Base-by-base conservation (phyloP, 331 rosid species). In the Rosa hybrid region DNA sequence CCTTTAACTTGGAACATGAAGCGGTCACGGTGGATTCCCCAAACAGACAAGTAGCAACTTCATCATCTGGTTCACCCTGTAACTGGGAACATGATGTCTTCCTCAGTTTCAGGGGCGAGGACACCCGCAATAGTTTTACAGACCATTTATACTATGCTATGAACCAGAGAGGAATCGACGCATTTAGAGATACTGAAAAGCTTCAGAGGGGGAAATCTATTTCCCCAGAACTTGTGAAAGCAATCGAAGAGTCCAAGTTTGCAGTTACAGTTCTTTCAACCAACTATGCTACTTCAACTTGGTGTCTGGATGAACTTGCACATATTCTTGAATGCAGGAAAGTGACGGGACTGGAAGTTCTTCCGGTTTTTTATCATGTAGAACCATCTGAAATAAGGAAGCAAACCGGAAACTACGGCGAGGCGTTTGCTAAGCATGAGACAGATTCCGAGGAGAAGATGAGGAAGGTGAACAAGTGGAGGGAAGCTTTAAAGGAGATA, bases 231-330 rank as follows among this genome's bases (percentile, higher is more conserved):
- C 59, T 50, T 23, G 16, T 13, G 45, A 45, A 46, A 51, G 84
- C 84, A 12, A 71, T 81, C 1, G 46, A 81, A 6, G 81, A 69
- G 10, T 76, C 84, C 1, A 76, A 69, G 17, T 68, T 73, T n/a
- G 53, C 81, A 1, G 71, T 81, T 45, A 68, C 46, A 1, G 30
- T 81, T 27, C 42, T 81, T 11, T 76, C 81, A 0, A 10, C 39
- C 9, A 69, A 75, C 2, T 81, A 75, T 14, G 81, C 46, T 9
- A 16, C 18, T 34, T 57, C 50, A 5, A 48, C 10, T 0, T 51
- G 54, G 73, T 45, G 63, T 12, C 2, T 81, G 42, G 72, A 76
- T n/a, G 76, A 75, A 2, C 34, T 81, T 51, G 72, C 45, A 2
- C 21, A 75, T 69, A 34, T 76, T 68, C 9, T n/a, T 17, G 44